A percentile compares a stretch with the other conserved stretches of the same genome.
phyloP scores from a whole-genome alignment of 2,329 filamentous ascomycete species.

The Pleoardoris graminearum region DNA sequence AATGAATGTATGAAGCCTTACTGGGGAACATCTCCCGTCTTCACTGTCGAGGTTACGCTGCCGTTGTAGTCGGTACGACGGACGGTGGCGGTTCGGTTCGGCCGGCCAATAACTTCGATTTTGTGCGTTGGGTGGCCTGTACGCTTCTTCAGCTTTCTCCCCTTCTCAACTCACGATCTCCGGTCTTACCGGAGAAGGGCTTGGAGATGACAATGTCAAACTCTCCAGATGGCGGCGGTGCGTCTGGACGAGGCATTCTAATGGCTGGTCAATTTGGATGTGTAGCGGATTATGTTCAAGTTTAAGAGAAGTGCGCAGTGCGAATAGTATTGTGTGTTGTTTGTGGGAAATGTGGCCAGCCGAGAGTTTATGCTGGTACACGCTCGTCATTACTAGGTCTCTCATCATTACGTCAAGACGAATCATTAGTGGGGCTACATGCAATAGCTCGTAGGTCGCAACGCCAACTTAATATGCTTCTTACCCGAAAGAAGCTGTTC shows the following conservation, averaged over 20 bases:
- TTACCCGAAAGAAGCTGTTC: neutral
- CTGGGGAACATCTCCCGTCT: slow-evolving; percentile 44
- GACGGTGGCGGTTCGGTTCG: slow-evolving; percentile 46
- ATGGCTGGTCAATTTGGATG: neutral
- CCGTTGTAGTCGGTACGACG: slow-evolving; percentile 37
- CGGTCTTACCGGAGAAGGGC: slow-evolving; percentile 29
- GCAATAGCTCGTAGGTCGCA: neutral
- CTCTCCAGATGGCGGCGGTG: slow-evolving; percentile 83
- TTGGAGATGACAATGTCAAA: slow-evolving; percentile 64
- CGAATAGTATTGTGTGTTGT: neutral
- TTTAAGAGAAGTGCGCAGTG: neutral
- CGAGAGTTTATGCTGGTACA: neutral
- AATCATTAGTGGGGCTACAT: neutral
- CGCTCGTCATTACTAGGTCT: neutral
- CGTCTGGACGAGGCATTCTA: slow-evolving; percentile 30
- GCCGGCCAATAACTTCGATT: slow-evolving; percentile 48
- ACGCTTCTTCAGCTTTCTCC: slow-evolving; percentile 14
- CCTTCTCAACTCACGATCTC: slow-evolving; percentile 8
- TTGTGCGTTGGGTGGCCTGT: slow-evolving; percentile 28
- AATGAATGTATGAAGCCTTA: slow-evolving; percentile 10
- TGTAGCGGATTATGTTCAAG: too few relatives aligned
- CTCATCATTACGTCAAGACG: slow-evolving; percentile 2
- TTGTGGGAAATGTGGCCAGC: neutral
- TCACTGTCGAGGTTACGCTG: slow-evolving; percentile 39
- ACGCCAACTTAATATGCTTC: neutral